Percentiles rank a stretch among this genome's conserved stretches.
phyloP scores from a whole-genome alignment of 176 grass and related monocot species.

The Tillandsia fasciculata region DNA sequence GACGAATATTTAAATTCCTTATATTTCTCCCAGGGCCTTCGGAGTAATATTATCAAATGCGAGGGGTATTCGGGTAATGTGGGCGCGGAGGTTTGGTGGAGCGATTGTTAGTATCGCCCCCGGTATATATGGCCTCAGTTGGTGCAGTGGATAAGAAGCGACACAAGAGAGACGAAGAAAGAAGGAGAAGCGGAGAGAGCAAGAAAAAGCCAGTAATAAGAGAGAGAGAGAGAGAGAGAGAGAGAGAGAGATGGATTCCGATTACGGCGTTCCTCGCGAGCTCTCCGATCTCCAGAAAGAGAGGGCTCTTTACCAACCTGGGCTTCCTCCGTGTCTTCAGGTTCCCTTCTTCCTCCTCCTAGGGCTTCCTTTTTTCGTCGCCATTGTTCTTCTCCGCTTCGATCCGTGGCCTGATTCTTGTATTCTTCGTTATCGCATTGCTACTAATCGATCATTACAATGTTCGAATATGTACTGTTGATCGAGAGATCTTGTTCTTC shows the following conservation, averaged over 20 bases:
- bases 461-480: constrained; percentile 1
- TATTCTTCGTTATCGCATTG: background rate
- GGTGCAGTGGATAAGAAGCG: background rate
- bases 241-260: constrained; percentile 56
- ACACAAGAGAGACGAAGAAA: background rate
- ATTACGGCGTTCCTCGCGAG: constrained; percentile 87
- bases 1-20: no score
- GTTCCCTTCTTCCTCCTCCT: constrained; percentile 13
- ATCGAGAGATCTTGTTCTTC: background rate
- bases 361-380: background rate
- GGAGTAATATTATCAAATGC: no score
- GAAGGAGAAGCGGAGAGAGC: constrained; percentile 6
- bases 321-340: constrained; percentile 92
- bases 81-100: background rate
- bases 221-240: background rate
- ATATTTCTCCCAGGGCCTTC: no score
- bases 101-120: background rate
- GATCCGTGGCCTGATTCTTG: constrained; percentile 1
- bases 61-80: background rate
- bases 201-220: background rate
- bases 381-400: constrained; percentile 25
- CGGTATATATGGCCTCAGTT: background rate
- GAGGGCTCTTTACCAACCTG: constrained; percentile 67
- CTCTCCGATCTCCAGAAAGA: constrained; percentile 78
- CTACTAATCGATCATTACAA: background rate